Conservation (phyloP, 2,329 filamentous ascomycete genomes). For the Colletotrichum simmondsii region DNA sequence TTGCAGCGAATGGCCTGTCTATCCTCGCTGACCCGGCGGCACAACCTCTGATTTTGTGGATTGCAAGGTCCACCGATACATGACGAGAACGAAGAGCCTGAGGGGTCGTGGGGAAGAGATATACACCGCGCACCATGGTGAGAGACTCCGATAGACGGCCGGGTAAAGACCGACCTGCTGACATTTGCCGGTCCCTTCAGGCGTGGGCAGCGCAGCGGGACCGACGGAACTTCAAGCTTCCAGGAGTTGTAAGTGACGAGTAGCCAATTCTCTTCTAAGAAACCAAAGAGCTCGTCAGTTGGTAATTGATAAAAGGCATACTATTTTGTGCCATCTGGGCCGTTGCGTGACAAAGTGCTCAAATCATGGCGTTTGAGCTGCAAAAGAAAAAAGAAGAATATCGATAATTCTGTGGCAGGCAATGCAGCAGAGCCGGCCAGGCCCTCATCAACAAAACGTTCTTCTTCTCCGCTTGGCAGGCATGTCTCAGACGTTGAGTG, state of each 20-base stretch:
- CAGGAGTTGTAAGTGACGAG: not conserved
- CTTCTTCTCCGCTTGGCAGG: constrained; percentile 16
- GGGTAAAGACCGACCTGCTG: constrained; percentile 12
- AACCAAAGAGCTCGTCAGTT: not conserved
- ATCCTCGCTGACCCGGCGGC: constrained; percentile 1
- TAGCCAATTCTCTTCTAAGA: not conserved
- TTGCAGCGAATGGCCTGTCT: not conserved
- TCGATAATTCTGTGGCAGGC: not conserved
- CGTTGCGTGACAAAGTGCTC: not conserved
- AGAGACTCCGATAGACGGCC: constrained; percentile 22
- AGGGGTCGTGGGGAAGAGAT: not conserved
- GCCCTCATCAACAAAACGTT: not conserved
- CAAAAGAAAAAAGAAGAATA: not conserved
- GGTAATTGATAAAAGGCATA: not conserved
- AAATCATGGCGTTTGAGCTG: not conserved
- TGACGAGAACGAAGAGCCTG: constrained; percentile 8
- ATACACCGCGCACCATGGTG: not conserved
- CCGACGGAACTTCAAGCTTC: not conserved
- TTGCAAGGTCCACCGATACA: constrained; percentile 12
- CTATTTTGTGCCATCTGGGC: not conserved
- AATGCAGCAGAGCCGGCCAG: not conserved
- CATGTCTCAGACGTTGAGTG: constrained; percentile 23
- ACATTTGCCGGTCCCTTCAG: not conserved
- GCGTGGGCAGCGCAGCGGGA: not conserved
- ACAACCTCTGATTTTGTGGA: constrained; percentile 14